phyloP scores from a whole-genome alignment of 805 yeast genomes.

The Candida nemodendra region DNA sequence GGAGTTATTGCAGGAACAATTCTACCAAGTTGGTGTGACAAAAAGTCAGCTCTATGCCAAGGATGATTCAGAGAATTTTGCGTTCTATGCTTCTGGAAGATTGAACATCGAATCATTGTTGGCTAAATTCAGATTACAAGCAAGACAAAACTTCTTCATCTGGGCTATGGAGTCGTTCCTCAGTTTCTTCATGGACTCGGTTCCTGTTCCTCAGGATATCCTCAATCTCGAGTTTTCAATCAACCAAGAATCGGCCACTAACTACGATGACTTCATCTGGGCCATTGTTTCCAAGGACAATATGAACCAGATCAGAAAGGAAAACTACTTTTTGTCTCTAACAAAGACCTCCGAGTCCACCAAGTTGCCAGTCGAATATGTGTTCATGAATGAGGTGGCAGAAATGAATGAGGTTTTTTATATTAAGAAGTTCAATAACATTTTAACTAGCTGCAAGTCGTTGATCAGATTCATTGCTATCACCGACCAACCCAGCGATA shows the following conservation, averaged over 20 bases:
- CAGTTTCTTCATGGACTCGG: slow-evolving; percentile 54
- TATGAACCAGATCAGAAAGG: slow-evolving; percentile 74
- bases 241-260: slow-evolving; percentile 38
- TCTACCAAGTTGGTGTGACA: slow-evolving; percentile 72
- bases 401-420: slow-evolving; percentile 72
- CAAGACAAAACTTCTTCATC: slow-evolving; percentile 78
- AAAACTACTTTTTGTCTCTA: slow-evolving; percentile 78
- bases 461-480: slow-evolving; percentile 68
- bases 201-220: slow-evolving; percentile 56
- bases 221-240: slow-evolving; percentile 63
- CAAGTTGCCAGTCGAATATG: slow-evolving; percentile 69
- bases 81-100: slow-evolving; percentile 87
- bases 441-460: slow-evolving; percentile 36
- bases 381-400: slow-evolving; percentile 84
- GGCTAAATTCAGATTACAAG: slow-evolving; percentile 60
- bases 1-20: slow-evolving; percentile 60
- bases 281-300: slow-evolving; percentile 82
- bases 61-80: slow-evolving; percentile 62
- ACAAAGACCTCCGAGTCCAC: slow-evolving; percentile 77
- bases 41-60: slow-evolving; percentile 46
- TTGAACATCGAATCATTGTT: slow-evolving; percentile 64
- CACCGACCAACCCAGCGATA: slow-evolving; percentile 79
- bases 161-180: slow-evolving; percentile 62
- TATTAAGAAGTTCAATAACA: slow-evolving; percentile 48
- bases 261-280: slow-evolving; percentile 69